Percentiles rank a stretch among this genome's conserved stretches.
Conservation (phyloP, 164 flowering plant genomes). For the Liriodendron chinense region DNA sequence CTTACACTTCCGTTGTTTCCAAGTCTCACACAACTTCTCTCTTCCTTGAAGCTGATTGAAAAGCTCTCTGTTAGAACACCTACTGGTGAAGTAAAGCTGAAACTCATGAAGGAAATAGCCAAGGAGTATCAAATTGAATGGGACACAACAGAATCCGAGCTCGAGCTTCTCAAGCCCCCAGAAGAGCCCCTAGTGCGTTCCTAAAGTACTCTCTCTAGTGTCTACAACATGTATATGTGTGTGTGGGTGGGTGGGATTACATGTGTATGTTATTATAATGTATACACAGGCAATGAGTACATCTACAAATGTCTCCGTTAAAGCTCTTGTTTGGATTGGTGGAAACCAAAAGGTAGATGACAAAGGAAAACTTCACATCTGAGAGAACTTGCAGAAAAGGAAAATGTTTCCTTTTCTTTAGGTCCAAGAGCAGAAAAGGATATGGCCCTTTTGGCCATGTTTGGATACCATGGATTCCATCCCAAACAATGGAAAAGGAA, state of each 20-base stretch:
- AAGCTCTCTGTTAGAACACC: conserved; percentile 89
- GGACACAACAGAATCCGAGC: conserved; percentile 83
- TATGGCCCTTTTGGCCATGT: too few species aligned
- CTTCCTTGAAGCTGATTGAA: conserved; percentile 66
- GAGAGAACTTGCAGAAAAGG: neutral
- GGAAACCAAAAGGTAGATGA: too few species aligned
- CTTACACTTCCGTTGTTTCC: neutral
- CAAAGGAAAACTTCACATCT: too few species aligned
- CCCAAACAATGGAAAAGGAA: too few species aligned
- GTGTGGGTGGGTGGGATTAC: too few species aligned
- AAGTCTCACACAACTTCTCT: conserved; percentile 2
- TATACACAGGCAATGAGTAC: too few species aligned
- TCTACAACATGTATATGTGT: neutral
- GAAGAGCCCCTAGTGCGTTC: conserved; percentile 66
- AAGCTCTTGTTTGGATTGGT: too few species aligned
- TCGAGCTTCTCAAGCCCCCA: conserved; percentile 92
- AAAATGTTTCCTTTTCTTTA: neutral
- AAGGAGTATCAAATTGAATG: conserved; percentile 87
- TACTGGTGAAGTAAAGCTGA: conserved; percentile 79
- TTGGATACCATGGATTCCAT: too few species aligned
- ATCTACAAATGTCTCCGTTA: too few species aligned
- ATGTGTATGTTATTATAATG: too few species aligned
- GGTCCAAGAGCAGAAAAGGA: too few species aligned
- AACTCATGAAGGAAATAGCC: conserved; percentile 94
- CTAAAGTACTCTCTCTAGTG: neutral